Evolutionary conservation across 495 filamentous ascomycete species (phyloP), one percentile per base, ranked within the genome.

Genomic region (Lasiosphaeriaceae sp.): DNA sequence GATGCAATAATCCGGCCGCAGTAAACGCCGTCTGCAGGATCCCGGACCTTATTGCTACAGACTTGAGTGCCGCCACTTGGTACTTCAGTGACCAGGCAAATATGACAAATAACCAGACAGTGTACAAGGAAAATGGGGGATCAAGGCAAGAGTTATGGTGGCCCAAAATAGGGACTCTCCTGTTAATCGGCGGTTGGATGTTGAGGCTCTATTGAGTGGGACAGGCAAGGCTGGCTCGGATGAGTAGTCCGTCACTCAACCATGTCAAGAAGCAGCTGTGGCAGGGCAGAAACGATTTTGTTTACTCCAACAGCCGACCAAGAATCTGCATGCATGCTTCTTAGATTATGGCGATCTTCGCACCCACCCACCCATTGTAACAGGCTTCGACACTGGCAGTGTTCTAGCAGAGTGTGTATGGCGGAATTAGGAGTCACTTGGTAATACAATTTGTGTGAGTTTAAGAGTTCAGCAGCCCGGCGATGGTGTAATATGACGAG

Each of bases 41-140:
- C 26, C 86, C 87, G 2, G 78, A 83, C 11, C 66, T 71, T 11
- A 70, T 78, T 31, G 74, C 77, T 4, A 63, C 73, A 23, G 56
- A 76, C 64, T 37, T 59, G 49, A 57, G 65, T 23, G 75, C 71
- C 7, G 65, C 64, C 16, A 77, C 71, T 1, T 83, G 75, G 62
- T 90, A 89, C 70, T 90, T 90, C 62, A 79, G 73, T 44, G 62
- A 79, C 48, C 66, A 77, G 2, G 46, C 63, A 6, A 80, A 82
- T 50, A 76, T 76, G 76, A 80, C 82, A n/a, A 74, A 69, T 37
- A 84, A 85, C 56, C 84, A 86, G 67, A 86, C 81, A 1, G 63
- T 77, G 8, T 78, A 51, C 44, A 19, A 37, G 26, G 34, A 19
- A 21, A 47, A 41, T 20, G 20, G 26, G 39, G 39, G 7, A 16